Base-by-base conservation (phyloP, 208 protist genomes). In the Giardia muris region DNA sequence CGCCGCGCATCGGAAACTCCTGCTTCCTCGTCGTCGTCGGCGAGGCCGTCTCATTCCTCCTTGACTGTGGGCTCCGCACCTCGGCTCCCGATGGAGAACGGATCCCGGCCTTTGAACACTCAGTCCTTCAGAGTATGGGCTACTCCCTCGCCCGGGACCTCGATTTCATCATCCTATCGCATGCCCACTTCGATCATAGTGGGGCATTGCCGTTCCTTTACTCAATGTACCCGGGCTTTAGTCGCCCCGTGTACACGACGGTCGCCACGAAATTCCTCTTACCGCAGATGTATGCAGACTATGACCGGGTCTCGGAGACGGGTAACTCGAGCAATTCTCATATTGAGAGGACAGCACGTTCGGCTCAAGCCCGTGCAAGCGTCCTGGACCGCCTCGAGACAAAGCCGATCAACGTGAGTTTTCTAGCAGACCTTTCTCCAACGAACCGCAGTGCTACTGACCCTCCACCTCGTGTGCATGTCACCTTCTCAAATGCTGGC, bases 401-500 rank as follows among this genome's bases (percentile, higher is more conserved):
- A 76, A 39, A 76, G 19, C 10, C 10, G 30, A 76, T 39, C 57
- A 76, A 76, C 57, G 30, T 30, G 19, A 76, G 30, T 76, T 76
- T 76, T 76, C 19, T 76, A 76, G 57, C 57, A 39, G 57, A 76
- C 30, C 30, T 10, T 76, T 30, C 10, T 39, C 57, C 57, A 30
- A 39, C 57, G 10, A 10, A 30, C 30, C n/a, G n/a, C n/a, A n/a
- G n/a, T n/a, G 30, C 57, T 30, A 30, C 19, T 39, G 57, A 76
- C 19, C 57, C 57, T 76, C 19, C 30, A 39, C 57, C 57, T 10
- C 19, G 30, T 10, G 30, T 30, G 57, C 10, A 39, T 76, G 30
- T 76, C 57, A 76, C 10, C 57, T 76, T 76, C 57, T 76, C 57
- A 39, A 76, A 76, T 76, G 57, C 57, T 76, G 57, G 57, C 57